phyloP scores from a whole-genome alignment of 2,329 filamentous ascomycete genomes.

The Diplodia intermedia region DNA sequence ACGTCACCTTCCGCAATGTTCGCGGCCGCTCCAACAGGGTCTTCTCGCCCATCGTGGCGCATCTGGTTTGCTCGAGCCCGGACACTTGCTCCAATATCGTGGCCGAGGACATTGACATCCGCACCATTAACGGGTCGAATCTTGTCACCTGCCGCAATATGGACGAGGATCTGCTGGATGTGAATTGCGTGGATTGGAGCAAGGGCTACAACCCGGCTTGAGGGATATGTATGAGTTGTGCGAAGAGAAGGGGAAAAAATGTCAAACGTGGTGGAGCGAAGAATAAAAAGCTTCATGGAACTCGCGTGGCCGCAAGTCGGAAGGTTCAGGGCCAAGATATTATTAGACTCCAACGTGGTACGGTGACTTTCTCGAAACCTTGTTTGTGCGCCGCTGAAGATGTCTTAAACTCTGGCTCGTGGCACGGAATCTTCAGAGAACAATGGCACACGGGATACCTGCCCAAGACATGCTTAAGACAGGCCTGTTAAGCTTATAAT shows the following conservation, averaged over 20 bases:
- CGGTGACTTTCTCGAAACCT: no score
- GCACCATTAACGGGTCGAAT: conserved; percentile 42
- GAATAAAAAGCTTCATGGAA: no score
- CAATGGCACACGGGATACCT: no score
- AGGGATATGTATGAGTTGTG: not conserved
- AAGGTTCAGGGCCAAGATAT: no score
- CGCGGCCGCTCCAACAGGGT: conserved; percentile 59
- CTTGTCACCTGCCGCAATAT: conserved; percentile 11
- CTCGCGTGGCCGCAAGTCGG: no score
- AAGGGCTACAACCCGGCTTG: conserved; percentile 17
- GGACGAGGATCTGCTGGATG: not conserved
- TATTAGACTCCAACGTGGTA: no score
- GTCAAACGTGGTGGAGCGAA: not conserved
- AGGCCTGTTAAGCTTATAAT: no score
- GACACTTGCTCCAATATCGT: conserved; percentile 61
- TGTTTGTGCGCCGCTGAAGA: no score
- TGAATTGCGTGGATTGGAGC: conserved; percentile 22
- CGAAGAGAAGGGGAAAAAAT: not conserved
- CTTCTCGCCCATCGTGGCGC: conserved; percentile 51
- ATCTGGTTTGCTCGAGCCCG: conserved; percentile 53
- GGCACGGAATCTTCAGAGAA: no score
- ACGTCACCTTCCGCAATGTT: conserved; percentile 64
- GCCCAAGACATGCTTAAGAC: no score
- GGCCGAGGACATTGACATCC: conserved; percentile 62
- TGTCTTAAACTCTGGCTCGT: no score